Conservation (phyloP, 768 basidiomycete genomes). For the Agrocybe chaxingu region DNA sequence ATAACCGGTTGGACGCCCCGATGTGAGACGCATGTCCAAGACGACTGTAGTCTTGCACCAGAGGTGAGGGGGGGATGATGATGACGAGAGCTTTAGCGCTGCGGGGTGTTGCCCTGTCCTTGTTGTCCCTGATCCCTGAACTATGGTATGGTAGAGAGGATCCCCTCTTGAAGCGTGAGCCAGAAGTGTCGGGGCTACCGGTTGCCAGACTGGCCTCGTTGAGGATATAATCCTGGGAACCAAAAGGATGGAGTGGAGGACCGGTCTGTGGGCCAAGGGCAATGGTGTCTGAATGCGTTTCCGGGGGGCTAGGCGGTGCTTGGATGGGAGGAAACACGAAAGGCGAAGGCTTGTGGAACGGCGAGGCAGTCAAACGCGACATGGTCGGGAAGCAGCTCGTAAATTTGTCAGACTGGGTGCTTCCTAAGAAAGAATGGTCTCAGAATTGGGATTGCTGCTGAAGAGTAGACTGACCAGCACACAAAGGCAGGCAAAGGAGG, state of each 20-base stretch:
- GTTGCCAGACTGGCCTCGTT: slow-evolving; percentile 13
- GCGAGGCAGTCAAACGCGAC: slow-evolving; percentile 40
- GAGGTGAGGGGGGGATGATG: slow-evolving; percentile 59
- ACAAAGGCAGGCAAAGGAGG: not conserved
- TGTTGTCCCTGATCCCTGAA: slow-evolving; percentile 40
- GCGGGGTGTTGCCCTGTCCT: slow-evolving; percentile 36
- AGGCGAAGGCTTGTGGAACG: slow-evolving; percentile 42
- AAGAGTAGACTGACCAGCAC: not conserved
- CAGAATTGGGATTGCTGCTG: too few species aligned
- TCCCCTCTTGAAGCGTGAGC: slow-evolving; percentile 36
- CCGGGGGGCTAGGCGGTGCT: slow-evolving; percentile 38
- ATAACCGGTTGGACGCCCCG: slow-evolving; percentile 57
- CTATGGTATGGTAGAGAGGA: slow-evolving; percentile 57
- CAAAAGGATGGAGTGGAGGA: slow-evolving; percentile 5
- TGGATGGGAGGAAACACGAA: slow-evolving; percentile 37
- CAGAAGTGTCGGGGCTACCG: slow-evolving; percentile 26
- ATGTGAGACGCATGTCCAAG: slow-evolving; percentile 55
- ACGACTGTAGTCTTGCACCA: slow-evolving; percentile 56
- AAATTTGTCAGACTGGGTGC: not conserved
- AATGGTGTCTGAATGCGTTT: slow-evolving; percentile 28
- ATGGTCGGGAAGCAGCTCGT: slow-evolving; percentile 20
- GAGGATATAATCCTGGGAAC: slow-evolving; percentile 12
- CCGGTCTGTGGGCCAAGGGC: slow-evolving; percentile 6
- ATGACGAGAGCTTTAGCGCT: slow-evolving; percentile 57
- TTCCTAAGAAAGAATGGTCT: too few species aligned